Evolutionary conservation across 345 rosid species (phyloP).

Genomic region (Erucastrum elatum): DNA sequence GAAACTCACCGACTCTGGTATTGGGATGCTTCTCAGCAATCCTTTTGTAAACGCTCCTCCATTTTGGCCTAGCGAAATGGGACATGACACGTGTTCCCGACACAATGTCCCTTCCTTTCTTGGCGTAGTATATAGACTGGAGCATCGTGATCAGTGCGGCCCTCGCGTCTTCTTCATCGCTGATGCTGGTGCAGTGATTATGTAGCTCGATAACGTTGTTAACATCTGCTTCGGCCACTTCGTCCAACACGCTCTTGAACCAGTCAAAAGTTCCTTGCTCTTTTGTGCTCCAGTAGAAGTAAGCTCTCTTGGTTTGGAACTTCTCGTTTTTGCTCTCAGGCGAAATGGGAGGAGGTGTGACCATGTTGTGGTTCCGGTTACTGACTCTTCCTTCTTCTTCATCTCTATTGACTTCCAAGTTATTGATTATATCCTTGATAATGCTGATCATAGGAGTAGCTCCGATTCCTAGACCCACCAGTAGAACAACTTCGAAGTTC

Average conservation of each 20-base stretch:
- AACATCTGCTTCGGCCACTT: constrained; percentile 58
- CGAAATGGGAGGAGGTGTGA: constrained; percentile 20
- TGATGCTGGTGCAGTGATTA: constrained; percentile 75
- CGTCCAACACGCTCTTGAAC: constrained; percentile 84
- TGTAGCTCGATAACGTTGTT: constrained; percentile 74
- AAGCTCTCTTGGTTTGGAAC: constrained; percentile 72
- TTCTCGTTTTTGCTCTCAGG: constrained; percentile 37
- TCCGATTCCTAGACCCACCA: constrained; percentile 81
- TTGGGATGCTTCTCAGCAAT: constrained; percentile 58
- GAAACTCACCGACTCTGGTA: constrained; percentile 60
- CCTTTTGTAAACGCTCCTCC: constrained; percentile 67
- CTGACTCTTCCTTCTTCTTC: constrained; percentile 37
- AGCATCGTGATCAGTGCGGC: constrained; percentile 81
- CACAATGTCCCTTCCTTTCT: constrained; percentile 74
- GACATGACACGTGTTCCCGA: constrained; percentile 78
- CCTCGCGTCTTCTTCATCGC: constrained; percentile 81
- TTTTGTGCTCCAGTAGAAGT: constrained; percentile 85
- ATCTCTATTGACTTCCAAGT: constrained; percentile 41
- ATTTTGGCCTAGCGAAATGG: constrained; percentile 70
- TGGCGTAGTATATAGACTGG: constrained; percentile 68
- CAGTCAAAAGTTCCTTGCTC: constrained; percentile 89
- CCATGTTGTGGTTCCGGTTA: not conserved
- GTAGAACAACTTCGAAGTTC: constrained; percentile 68
- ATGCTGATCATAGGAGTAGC: constrained; percentile 94
- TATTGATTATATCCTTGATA: constrained; percentile 66